Evolutionary conservation across 306 rosid species (phyloP), one percentile per base, ranked within the genome.

Genomic region (Delonix regia): DNA sequence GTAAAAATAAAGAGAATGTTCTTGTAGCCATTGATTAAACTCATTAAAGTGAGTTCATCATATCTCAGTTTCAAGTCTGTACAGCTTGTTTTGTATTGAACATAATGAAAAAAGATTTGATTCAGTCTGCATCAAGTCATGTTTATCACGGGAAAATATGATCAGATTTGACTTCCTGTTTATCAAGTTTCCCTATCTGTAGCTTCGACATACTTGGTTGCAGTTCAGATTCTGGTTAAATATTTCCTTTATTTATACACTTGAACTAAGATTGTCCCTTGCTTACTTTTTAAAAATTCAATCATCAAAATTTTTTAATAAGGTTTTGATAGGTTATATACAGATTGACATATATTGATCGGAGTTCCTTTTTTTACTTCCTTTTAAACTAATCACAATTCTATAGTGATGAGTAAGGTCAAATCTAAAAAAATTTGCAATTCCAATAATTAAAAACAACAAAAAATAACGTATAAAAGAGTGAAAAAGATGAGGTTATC

Each of bases 41-140:
- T 68, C 75, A 45, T 42, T 27, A 5, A 42, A 59, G 70, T 59
- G 45, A 74, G 59, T 60, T 75, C 47, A 24, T 75, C 34, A 33
- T 44, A 7, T 22, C 36, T 77, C 42, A 59, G 44, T 48, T 66
- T 73, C 57, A 27, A 52, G 52, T 61, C 55, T 81, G 33, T 61
- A 64, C 77, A 52, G 52, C 62, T 48, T 71, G 39, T 71, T 47
- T 70, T 73, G 61, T 47, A 27, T 71, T 64, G 21, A 27, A 70
- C 75, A 69, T 18, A 42, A 13, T 66, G 42, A 41, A 48, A 77
- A 24, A 68, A 56, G 19, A 21, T 11, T 21, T 42, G 27, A 21
- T 42, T 71, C 18, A 49, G 21, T 57, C 69, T 66, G 72, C 22
- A 19, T 65, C 39, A 39, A 65, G 56, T 70, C 14, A 51, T 51